These are phyloP conservation scores for Fusarium pseudograminearum DNA, from an alignment of 2,329 filamentous ascomycete species.

Conservation along the genomic window DNA sequence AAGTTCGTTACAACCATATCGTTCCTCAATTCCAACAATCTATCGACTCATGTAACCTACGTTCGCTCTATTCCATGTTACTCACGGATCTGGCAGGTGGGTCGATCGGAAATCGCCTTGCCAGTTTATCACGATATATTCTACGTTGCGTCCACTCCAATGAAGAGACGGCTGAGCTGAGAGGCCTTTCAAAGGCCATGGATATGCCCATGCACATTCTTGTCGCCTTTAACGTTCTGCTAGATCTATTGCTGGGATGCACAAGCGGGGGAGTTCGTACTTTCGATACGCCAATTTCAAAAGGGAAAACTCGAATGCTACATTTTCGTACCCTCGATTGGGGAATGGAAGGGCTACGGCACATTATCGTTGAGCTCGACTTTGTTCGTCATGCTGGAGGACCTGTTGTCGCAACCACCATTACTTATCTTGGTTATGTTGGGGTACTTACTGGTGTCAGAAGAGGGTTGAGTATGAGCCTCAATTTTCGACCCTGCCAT, in stretches of 20 bases:
- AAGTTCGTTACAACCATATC: constrained; percentile 47
- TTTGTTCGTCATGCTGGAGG: constrained; percentile 55
- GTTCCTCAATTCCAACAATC: constrained; percentile 35
- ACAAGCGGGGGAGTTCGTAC: constrained; percentile 61
- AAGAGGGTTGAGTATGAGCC: constrained; percentile 58
- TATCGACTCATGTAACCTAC: constrained; percentile 50
- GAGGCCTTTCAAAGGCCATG: constrained; percentile 64
- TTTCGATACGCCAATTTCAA: neutral
- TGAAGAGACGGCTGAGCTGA: constrained; percentile 72
- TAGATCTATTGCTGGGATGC: constrained; percentile 74
- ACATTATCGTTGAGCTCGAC: constrained; percentile 64
- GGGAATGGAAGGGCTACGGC: constrained; percentile 64
- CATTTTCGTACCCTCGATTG: constrained; percentile 69
- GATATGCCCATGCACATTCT: constrained; percentile 69
- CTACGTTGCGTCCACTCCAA: constrained; percentile 63
- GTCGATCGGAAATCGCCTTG: constrained; percentile 45
- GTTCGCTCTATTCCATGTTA: constrained; percentile 62
- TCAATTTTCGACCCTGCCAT: constrained; percentile 60
- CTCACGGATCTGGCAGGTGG: constrained; percentile 48
- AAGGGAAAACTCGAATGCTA: constrained; percentile 53
- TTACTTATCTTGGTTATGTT: constrained; percentile 64
- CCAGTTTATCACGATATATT: constrained; percentile 57
- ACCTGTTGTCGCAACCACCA: constrained; percentile 57
- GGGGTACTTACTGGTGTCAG: constrained; percentile 63
- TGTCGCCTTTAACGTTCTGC: constrained; percentile 71